Percentiles rank a stretch among this genome's conserved stretches.
phyloP scores from a whole-genome alignment of 495 filamentous ascomycete species.

The Astrothelium macrocarpum region DNA sequence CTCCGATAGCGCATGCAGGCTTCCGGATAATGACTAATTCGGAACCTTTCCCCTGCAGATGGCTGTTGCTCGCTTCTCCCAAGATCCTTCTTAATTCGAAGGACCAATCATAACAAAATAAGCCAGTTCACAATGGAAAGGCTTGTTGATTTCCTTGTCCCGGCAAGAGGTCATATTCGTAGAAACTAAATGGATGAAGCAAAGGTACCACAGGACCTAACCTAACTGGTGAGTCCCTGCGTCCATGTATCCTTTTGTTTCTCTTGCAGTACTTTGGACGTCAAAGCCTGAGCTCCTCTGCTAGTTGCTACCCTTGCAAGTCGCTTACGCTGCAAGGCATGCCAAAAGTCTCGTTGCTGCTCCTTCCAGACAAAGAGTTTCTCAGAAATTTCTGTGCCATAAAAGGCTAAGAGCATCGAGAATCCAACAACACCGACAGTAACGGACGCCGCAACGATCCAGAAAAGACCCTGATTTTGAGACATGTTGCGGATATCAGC shows the following conservation, averaged over 20 bases:
- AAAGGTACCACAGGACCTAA: too few relatives aligned
- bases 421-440: constrained; percentile 28
- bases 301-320: not conserved
- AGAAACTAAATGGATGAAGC: too few relatives aligned
- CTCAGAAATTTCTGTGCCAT: constrained; percentile 27
- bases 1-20: too few relatives aligned
- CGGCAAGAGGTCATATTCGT: too few relatives aligned
- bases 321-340: not conserved
- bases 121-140: too few relatives aligned
- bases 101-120: too few relatives aligned
- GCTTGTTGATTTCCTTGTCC: too few relatives aligned
- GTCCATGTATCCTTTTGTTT: not conserved
- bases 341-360: not conserved
- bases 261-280: not conserved
- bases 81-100: too few relatives aligned
- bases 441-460: constrained; percentile 28
- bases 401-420: constrained; percentile 31
- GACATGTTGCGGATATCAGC: constrained; percentile 33
- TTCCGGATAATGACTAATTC: too few relatives aligned
- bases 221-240: not conserved
- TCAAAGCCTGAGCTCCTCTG: not conserved
- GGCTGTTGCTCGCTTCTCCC: too few relatives aligned
- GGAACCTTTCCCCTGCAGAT: too few relatives aligned
- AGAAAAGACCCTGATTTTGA: constrained; percentile 31
- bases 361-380: constrained; percentile 24